phyloP scores from a whole-genome alignment of 1,284 basidiomycete genomes.

The Cystobasidium slooffiae region DNA sequence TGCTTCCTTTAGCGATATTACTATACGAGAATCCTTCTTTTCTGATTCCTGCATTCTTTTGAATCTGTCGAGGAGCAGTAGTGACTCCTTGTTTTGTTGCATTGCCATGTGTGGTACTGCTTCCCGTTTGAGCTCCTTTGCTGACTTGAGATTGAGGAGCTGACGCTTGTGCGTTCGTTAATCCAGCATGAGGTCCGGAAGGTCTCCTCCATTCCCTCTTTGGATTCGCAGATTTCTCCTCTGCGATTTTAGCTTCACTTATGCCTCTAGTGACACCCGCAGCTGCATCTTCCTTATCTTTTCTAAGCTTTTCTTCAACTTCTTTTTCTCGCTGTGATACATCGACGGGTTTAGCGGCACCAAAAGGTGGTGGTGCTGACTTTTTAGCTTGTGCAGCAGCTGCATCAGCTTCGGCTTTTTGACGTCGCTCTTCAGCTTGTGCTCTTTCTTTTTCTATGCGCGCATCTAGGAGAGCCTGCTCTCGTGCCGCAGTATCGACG shows the following conservation, averaged over 20 bases:
- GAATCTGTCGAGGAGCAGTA: conserved; percentile 22
- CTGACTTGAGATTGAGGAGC: conserved; percentile 26
- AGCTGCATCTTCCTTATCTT: conserved; percentile 34
- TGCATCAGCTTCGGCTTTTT: conserved; percentile 39
- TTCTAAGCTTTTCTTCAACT: conserved; percentile 37
- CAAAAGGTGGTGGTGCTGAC: conserved; percentile 44
- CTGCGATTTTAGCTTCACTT: conserved; percentile 36
- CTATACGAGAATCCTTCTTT: conserved; percentile 44
- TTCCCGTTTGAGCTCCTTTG: conserved; percentile 13
- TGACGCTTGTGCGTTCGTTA: conserved; percentile 20
- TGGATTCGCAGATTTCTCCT: conserved; percentile 37
- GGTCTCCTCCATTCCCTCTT: conserved; percentile 41
- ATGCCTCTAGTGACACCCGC: conserved; percentile 14
- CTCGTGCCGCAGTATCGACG: conserved; percentile 77
- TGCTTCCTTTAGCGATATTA: conserved; percentile 24
- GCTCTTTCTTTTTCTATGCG: conserved; percentile 69
- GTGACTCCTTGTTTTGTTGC: conserved; percentile 11
- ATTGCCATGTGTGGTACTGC: conserved; percentile 17
- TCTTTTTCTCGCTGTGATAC: conserved; percentile 35
- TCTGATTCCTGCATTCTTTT: conserved; percentile 26
- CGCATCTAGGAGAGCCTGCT: conserved; percentile 62
- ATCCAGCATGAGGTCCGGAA: conserved; percentile 31
- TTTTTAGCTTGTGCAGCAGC: conserved; percentile 47
- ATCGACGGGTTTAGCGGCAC: conserved; percentile 42
- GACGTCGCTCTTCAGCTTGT: conserved; percentile 59